Base-by-base conservation (phyloP, 768 basidiomycete species). In the Ramaria sp. region DNA sequence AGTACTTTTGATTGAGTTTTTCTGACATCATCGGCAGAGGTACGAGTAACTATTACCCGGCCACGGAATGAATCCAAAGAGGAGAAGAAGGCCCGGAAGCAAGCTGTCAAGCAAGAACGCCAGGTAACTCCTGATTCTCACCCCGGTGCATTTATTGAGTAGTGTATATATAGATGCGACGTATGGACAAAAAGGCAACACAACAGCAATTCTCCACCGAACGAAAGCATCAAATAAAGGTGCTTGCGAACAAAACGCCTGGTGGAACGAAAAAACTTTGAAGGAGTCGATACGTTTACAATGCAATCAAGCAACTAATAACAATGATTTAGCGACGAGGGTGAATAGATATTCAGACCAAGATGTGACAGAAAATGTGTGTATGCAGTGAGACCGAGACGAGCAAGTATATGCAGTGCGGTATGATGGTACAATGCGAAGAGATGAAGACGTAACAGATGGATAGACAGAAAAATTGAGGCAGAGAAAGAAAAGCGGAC, bases 1-100 rank as follows among this genome's bases (percentile, higher is more conserved):
- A 13, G 24, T 41, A 5, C 32, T 20, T 27, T 12, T 24, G 15
- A 47, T 10, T 54, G 43, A 37, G 12, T 16, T 22, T 22, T 1
- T 51, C 61, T 61, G 37, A 65, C 69, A 15, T 64, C 62, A 8
- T 13, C 61, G 61, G 38, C 57, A 67, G 67, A 59, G 58, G 55
- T 59, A 45, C 65, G 66, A 59, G 71, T 73, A 54, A 88, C 88
- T 0, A 65, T 89, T 54, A 70, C 77, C 9, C 78, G 96, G 32
- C 72, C 83, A 0, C 83, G 84, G 52, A 74, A 82, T 57, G 96
- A 99, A 67, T 76, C 81, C 0, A 76, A 75, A 57, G 86, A 86
- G 57, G 84, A 79, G 48, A 91, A 83, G 65, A 85, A 75, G 61
- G 74, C 76, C 0, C 75, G 88, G 27, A 91, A 91, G 65, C 71